These are phyloP conservation scores for Grosmannia clavigera DNA, from an alignment of 2,329 filamentous ascomycete genomes.

Conservation along the genomic window DNA sequence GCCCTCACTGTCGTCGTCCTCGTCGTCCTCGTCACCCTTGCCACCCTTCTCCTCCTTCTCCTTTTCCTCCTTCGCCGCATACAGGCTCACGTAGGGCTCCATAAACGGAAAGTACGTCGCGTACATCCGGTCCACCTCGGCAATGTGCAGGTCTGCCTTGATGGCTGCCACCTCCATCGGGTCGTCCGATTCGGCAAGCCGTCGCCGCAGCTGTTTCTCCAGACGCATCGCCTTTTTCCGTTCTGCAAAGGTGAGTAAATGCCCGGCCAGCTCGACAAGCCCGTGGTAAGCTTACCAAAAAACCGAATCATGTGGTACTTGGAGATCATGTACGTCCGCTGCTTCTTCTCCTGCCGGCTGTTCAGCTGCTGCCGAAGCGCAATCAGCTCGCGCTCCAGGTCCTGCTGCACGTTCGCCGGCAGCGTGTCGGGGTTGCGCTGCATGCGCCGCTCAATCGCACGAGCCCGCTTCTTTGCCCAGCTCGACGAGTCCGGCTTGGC, in stretches of 20 bases:
- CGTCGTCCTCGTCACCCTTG: conserved; percentile 18
- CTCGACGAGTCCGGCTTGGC: conserved; percentile 37
- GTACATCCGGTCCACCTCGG: conserved; percentile 66
- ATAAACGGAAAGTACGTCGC: conserved; percentile 59
- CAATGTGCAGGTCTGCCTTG: conserved; percentile 48
- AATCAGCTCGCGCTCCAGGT: conserved; percentile 60
- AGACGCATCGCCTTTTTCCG: conserved; percentile 59
- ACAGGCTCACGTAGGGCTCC: conserved; percentile 57
- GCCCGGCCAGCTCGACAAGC: not conserved
- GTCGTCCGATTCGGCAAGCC: conserved; percentile 38
- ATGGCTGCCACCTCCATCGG: conserved; percentile 38
- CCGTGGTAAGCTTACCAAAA: conserved; percentile 47
- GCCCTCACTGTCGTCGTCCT: conserved; percentile 18
- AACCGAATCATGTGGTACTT: conserved; percentile 79
- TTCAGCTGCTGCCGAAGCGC: conserved; percentile 53
- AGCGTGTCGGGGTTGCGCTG: conserved; percentile 43
- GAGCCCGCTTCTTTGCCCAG: conserved; percentile 58
- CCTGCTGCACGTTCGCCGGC: conserved; percentile 53
- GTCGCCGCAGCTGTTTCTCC: conserved; percentile 51
- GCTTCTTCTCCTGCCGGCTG: conserved; percentile 46
- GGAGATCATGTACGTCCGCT: conserved; percentile 56
- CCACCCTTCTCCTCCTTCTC: conserved; percentile 11
- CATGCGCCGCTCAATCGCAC: conserved; percentile 56
- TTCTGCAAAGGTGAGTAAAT: conserved; percentile 30
- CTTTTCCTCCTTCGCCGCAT: conserved; percentile 23